A percentile compares a stretch with the other conserved stretches of the same genome.
Conservation (phyloP, 805 yeast species). For the Ogataea pignaliae region DNA sequence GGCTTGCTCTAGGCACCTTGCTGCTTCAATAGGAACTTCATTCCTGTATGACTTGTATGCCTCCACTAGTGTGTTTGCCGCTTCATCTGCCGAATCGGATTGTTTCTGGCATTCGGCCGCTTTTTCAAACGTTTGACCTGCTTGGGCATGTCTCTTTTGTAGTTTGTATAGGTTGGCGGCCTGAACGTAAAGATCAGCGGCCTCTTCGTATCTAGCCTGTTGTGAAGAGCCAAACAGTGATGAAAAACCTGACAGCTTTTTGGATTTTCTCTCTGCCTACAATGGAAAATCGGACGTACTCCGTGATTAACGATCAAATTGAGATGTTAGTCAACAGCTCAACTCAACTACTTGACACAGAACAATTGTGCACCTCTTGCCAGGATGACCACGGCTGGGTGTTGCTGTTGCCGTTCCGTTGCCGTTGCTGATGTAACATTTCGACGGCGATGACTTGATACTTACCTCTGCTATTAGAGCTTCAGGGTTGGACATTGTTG, state of each 20-base stretch:
- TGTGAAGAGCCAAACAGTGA: constrained; percentile 61
- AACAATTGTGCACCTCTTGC: too few relatives aligned
- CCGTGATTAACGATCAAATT: not conserved
- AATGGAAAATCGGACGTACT: too few relatives aligned
- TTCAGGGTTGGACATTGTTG: constrained; percentile 29
- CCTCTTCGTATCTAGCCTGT: constrained; percentile 75
- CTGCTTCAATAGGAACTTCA: constrained; percentile 72
- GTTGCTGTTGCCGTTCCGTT: too few relatives aligned
- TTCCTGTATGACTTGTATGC: constrained; percentile 83
- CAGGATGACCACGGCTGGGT: too few relatives aligned
- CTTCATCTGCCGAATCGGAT: constrained; percentile 81
- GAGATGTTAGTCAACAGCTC: too few relatives aligned
- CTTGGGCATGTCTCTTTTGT: constrained; percentile 63
- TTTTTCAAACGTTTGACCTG: constrained; percentile 79
- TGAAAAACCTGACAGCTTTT: constrained; percentile 65
- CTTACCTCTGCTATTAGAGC: constrained; percentile 30
- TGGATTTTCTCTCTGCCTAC: constrained; percentile 67
- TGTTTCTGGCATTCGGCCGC: constrained; percentile 79
- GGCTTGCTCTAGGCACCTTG: constrained; percentile 69
- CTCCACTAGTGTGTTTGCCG: constrained; percentile 84
- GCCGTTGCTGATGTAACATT: too few relatives aligned
- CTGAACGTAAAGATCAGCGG: constrained; percentile 82
- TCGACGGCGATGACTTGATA: too few relatives aligned
- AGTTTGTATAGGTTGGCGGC: constrained; percentile 90
- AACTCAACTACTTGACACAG: too few relatives aligned